Evolutionary conservation across 164 flowering plant genomes (phyloP).

Genomic region (Stephania japonica): DNA sequence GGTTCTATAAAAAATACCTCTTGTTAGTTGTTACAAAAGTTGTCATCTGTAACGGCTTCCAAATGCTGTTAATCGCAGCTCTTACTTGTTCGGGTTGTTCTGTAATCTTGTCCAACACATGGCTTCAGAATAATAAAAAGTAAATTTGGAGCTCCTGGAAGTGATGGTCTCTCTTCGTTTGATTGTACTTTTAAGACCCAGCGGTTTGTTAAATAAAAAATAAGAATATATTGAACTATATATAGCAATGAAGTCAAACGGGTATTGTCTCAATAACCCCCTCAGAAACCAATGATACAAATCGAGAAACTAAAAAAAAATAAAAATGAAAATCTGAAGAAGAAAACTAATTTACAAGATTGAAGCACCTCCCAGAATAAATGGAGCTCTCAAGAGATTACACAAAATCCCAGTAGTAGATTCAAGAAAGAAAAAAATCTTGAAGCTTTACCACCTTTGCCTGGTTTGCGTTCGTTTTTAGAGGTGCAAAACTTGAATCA

Average conservation of each 20-base stretch:
- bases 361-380: neutral
- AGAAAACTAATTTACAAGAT: neutral
- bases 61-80: no score
- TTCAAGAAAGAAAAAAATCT: neutral
- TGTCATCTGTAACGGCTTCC: no score
- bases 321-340: neutral
- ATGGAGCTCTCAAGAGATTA: neutral
- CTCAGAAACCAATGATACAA: neutral
- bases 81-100: no score
- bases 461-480: neutral
- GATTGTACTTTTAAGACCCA: no score
- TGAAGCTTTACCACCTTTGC: neutral
- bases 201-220: neutral
- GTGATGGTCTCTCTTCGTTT: no score
- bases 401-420: neutral
- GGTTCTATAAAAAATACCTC: no score
- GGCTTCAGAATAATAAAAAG: no score
- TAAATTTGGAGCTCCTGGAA: no score
- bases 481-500: neutral
- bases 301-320: neutral
- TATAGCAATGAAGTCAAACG: neutral
- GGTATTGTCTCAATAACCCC: neutral
- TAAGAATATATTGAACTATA: neutral
- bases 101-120: no score
- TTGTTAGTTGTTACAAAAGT: no score